These are phyloP conservation scores for Diaporthe citri DNA, from an alignment of 2,329 filamentous ascomycete species.

Conservation along the genomic window DNA sequence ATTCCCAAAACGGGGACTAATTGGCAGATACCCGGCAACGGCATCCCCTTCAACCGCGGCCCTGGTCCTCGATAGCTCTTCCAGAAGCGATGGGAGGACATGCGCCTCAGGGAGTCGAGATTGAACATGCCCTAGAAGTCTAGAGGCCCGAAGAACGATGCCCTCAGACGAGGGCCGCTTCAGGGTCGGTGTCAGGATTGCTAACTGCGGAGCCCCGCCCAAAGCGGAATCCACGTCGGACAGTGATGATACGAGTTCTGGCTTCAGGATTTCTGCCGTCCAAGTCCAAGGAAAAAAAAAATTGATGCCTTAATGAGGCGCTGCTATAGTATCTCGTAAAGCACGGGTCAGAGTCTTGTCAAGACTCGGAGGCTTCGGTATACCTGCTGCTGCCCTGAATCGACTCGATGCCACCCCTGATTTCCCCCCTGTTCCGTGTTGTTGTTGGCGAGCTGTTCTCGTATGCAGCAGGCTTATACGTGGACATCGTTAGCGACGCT, in stretches of 20 bases:
- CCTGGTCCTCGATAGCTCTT: not conserved
- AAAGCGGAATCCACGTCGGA: not conserved
- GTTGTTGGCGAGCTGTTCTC: not conserved
- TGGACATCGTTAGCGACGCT: not conserved
- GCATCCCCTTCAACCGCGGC: not conserved
- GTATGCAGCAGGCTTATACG: too few species aligned
- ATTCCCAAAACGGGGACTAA: not conserved
- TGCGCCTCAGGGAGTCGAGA: conserved; percentile 10
- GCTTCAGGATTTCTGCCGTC: not conserved
- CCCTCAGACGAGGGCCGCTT: not conserved
- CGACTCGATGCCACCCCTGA: not conserved
- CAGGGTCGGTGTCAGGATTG: not conserved
- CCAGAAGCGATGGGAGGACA: not conserved
- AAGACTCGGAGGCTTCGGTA: not conserved
- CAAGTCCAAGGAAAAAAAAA: not conserved
- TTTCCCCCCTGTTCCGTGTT: not conserved
- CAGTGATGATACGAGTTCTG: conserved; percentile 1
- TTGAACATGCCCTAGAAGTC: not conserved
- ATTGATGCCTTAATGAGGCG: not conserved
- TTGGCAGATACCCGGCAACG: not conserved
- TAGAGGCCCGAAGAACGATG: not conserved
- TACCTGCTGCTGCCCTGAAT: not conserved
- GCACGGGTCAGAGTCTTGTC: not conserved
- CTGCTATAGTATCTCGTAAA: not conserved
- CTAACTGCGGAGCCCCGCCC: not conserved